These are phyloP conservation scores for Prunus persica DNA, from an alignment of 306 rosid genomes.

Conservation along the genomic window DNA sequence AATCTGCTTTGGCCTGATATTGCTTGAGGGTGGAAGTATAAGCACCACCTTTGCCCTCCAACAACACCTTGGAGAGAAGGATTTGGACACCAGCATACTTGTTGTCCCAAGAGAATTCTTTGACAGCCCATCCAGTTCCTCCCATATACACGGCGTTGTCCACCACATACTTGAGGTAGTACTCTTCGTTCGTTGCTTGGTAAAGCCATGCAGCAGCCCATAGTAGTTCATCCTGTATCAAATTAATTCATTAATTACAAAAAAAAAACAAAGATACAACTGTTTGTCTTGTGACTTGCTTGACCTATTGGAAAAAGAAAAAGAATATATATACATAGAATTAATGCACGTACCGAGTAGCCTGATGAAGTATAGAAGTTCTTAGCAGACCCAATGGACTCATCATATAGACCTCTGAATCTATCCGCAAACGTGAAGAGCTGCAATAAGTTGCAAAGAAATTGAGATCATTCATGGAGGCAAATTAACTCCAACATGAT, in stretches of 20 bases:
- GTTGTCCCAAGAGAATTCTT: slow-evolving; percentile 92
- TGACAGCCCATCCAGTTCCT: slow-evolving; percentile 85
- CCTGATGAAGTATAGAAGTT: slow-evolving; percentile 75
- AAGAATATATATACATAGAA: background rate
- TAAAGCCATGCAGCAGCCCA: slow-evolving; percentile 92
- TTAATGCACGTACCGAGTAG: slow-evolving; percentile 48
- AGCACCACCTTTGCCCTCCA: slow-evolving; percentile 63
- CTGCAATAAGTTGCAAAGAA: slow-evolving; percentile 33
- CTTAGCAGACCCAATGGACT: slow-evolving; percentile 49
- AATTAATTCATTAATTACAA: slow-evolving; percentile 8
- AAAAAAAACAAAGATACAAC: background rate
- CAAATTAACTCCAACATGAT: background rate
- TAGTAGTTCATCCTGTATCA: slow-evolving; percentile 71
- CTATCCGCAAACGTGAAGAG: slow-evolving; percentile 81
- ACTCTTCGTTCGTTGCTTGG: slow-evolving; percentile 61
- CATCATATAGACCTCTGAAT: slow-evolving; percentile 71
- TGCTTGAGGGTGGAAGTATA: slow-evolving; percentile 61
- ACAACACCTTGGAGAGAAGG: slow-evolving; percentile 67
- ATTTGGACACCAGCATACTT: slow-evolving; percentile 83
- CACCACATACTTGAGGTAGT: slow-evolving; percentile 71
- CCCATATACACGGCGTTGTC: slow-evolving; percentile 75
- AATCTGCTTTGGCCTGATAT: slow-evolving; percentile 85
- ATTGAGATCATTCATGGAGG: background rate
- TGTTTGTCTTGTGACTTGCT: too few species aligned
- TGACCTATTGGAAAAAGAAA: background rate